Base-by-base conservation (phyloP, 768 basidiomycete genomes). In the Leccinellum albellum region DNA sequence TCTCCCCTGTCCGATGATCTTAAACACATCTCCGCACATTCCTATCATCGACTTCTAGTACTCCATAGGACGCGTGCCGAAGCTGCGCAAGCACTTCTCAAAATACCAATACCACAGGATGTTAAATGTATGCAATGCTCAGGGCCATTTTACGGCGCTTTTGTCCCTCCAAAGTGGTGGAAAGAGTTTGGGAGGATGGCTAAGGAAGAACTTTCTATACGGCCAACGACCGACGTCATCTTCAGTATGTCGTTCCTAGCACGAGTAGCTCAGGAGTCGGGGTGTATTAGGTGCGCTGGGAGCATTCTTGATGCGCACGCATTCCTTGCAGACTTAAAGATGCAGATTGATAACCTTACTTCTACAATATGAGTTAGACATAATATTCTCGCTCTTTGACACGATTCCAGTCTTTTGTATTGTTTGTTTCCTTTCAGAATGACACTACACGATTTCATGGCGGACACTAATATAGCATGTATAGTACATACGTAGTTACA, bases 41-140 rank as follows among this genome's bases (percentile, higher is more conserved):
- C 84, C 23, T 89, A 88, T 61, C 83, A 85, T 63, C 81, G 78
- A 10, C 79, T 89, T 46, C 76, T 89, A 28, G 73, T 78, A 14
- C 78, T 88, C 24, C 86, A 88, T 62, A 79, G 76, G 26, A 72
- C 72, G 13, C 84, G 88, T 7, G 75, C 78, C 1, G 66, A 71
- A 7, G 78, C 79, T 2, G 84, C 85, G 2, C 70, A 75, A 29
- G 74, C 73, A 13, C 68, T 84, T 40, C 67, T 89, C 8, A 71
- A 75, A 56, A 66, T 74, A 20, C 73, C 80, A 56, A 66, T 74
- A 20, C 73, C 80, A 0, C 75, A 77, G 3, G 76, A 80, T 32
- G 64, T 86, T 61, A 83, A 82, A 68, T 89, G 89, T 70, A 79
- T 84, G 73, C 82, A 85, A 58, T 90, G 87, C 63, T 88, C 86